Base-by-base conservation (phyloP, 2,329 filamentous ascomycete genomes). In the Elsinoe fawcettii region DNA sequence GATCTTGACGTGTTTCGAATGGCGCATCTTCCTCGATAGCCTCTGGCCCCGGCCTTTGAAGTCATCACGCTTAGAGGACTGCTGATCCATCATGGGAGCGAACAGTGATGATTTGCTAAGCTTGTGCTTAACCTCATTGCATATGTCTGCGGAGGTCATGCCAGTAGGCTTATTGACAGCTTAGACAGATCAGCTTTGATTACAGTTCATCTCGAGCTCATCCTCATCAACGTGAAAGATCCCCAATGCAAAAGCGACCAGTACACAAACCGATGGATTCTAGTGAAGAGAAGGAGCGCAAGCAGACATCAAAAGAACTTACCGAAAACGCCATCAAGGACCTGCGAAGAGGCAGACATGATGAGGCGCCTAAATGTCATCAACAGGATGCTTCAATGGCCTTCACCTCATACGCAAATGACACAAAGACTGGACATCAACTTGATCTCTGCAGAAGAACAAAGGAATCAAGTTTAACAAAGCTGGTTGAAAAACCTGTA, bases 141-240 rank as follows among this genome's bases (percentile, higher is more conserved):
- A 83, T 36, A 95, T 87, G 71, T 95, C 89, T 53, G 91, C 91
- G 32, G 92, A 97, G 69, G 87, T 90, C 66, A 92, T 82, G 66
- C 85, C 87, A 66, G 85, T 78, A 25, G 93, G 93, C 74, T 99
- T 99, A 75, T 96, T 90, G 72, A 99, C 87, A 71, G 89, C 92
- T 96, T 64, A 11, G 36, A 49, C 25, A 47, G 61, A 37, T 59
- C 61, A 57, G 53, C 9, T 9, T 9, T 9, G 9, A 5, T 9
- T 30, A 5, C 27, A 30, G 5, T 5, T 5, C 5, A 30, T 30
- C 9, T 30, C 5, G 9, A 5, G 9, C 27, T 30, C 27, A 30
- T 30, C 9, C 5, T 9, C 27, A 5, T 30, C 27, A 30, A 30
- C 27, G 27, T 9, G 9, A 9, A 9, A 9, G 27, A 9, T 9